Percentiles rank a stretch among this genome's conserved stretches.
Conservation (phyloP, 495 filamentous ascomycete genomes). For the Tuber indicum region DNA sequence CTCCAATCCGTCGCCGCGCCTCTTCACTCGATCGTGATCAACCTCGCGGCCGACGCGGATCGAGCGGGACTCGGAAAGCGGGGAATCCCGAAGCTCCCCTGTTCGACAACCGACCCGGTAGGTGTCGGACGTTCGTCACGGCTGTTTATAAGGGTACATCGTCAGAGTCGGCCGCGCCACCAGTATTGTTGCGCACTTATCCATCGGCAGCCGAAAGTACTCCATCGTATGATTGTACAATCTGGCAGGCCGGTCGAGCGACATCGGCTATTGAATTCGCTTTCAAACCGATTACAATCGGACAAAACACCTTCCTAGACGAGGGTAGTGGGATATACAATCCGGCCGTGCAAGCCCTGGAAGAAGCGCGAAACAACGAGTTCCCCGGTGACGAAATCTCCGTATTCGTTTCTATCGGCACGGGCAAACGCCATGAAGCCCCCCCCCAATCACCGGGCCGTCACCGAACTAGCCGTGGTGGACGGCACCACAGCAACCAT, state of each 20-base stretch:
- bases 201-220: constrained; percentile 86
- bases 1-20: constrained; percentile 9
- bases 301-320: constrained; percentile 87
- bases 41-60: constrained; percentile 15
- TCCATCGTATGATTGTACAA: constrained; percentile 80
- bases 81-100: constrained; percentile 59
- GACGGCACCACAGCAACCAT: constrained; percentile 48
- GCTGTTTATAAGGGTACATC: constrained; percentile 63
- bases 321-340: constrained; percentile 91
- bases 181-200: constrained; percentile 80
- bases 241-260: constrained; percentile 95
- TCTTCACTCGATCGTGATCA: constrained; percentile 19
- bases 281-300: constrained; percentile 92
- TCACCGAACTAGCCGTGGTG: neutral
- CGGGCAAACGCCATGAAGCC: constrained; percentile 59
- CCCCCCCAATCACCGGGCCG: constrained; percentile 54
- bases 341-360: constrained; percentile 73
- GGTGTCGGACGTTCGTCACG: constrained; percentile 91
- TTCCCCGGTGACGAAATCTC: constrained; percentile 89
- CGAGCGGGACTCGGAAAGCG: constrained; percentile 9
- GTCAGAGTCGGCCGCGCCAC: constrained; percentile 43
- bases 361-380: constrained; percentile 86
- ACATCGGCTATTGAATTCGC: constrained; percentile 85
- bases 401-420: constrained; percentile 84
- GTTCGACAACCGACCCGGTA: constrained; percentile 74